Evolutionary conservation across 2,329 filamentous ascomycete genomes (phyloP).

Genomic region (Cercospora sp.): DNA sequence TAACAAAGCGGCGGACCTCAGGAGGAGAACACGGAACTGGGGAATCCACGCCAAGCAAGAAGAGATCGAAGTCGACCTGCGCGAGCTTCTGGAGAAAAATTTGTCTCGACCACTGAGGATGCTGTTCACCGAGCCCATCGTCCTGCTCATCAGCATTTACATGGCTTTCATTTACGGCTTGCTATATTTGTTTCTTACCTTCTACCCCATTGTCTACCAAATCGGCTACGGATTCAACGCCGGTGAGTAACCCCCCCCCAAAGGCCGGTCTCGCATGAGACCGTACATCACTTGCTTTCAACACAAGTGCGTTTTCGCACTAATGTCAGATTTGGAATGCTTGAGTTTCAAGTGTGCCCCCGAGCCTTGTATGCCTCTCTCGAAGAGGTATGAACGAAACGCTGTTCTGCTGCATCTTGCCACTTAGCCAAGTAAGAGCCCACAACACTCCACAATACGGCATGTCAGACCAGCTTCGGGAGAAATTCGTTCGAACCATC

Average conservation of each 20-base stretch:
- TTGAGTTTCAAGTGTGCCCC: no score
- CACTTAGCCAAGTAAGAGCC: no score
- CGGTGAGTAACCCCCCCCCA: constrained; percentile 50
- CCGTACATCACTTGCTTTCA: no score
- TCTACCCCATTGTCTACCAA: constrained; percentile 79
- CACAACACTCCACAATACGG: no score
- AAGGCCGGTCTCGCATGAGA: no score
- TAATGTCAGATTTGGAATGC: no score
- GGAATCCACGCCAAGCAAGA: constrained; percentile 55
- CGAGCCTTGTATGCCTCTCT: no score
- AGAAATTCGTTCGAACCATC: no score
- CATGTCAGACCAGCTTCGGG: no score
- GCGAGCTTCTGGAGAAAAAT: constrained; percentile 42
- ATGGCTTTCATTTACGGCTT: constrained; percentile 49
- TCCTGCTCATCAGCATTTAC: constrained; percentile 48
- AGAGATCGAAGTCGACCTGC: constrained; percentile 42
- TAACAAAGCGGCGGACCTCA: constrained; percentile 55
- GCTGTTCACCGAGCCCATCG: constrained; percentile 53
- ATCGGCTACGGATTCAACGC: constrained; percentile 66
- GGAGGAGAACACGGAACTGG: constrained; percentile 59
- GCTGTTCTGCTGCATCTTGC: no score
- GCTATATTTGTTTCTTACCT: constrained; percentile 82
- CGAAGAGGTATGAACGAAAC: no score
- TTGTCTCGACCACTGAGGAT: constrained; percentile 47
- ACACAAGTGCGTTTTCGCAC: no score